These are phyloP conservation scores for Thymus mandschuricus DNA, from an alignment of 257 asterid species.

Conservation along the genomic window DNA sequence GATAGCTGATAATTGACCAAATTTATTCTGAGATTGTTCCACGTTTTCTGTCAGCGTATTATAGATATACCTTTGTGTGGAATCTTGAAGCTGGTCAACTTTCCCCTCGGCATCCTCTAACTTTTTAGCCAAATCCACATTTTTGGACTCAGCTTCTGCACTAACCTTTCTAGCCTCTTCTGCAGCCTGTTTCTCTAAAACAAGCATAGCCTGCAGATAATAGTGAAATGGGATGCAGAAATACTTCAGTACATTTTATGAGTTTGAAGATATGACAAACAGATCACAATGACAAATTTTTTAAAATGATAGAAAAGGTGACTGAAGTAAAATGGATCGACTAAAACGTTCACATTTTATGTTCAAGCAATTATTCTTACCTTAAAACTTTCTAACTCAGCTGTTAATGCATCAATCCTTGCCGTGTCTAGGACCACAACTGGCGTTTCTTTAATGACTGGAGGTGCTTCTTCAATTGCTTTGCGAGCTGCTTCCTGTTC, in stretches of 20 bases:
- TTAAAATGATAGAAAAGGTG: not conserved
- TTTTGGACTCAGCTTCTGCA: conserved; percentile 65
- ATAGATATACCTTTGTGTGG: conserved; percentile 70
- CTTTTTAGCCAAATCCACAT: conserved; percentile 59
- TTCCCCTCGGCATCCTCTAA: conserved; percentile 75
- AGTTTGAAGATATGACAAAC: conserved; percentile 15
- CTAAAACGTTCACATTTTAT: conserved; percentile 22
- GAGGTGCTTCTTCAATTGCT: conserved; percentile 98
- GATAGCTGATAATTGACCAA: conserved; percentile 19
- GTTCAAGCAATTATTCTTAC: conserved; percentile 43
- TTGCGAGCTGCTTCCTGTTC: conserved; percentile 91
- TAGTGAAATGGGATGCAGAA: conserved; percentile 27
- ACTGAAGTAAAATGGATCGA: not conserved
- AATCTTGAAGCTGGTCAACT: conserved; percentile 81
- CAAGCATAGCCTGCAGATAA: conserved; percentile 65
- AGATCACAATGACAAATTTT: not conserved
- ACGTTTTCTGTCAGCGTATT: conserved; percentile 1
- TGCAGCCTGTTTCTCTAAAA: conserved; percentile 67
- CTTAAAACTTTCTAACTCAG: conserved; percentile 80
- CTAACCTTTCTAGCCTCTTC: conserved; percentile 68
- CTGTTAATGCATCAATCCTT: conserved; percentile 79
- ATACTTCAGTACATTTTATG: conserved; percentile 19
- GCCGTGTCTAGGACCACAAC: conserved; percentile 87
- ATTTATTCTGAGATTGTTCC: not conserved
- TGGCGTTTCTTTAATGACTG: conserved; percentile 96